Base-by-base conservation (phyloP, 2,329 filamentous ascomycete genomes). In the Blastomyces parvus region DNA sequence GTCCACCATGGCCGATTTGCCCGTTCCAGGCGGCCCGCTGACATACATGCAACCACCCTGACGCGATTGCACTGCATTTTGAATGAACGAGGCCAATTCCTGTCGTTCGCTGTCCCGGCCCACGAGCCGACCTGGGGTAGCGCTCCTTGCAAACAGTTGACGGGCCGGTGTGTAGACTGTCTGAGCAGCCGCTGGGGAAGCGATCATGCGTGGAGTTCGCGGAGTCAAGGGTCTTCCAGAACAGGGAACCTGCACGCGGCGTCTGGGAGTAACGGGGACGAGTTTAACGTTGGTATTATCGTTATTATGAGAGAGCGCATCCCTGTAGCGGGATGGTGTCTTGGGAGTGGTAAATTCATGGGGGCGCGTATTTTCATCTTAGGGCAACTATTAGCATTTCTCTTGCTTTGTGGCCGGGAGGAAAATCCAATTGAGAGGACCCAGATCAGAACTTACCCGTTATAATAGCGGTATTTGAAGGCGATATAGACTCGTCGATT, bases 11-110 rank as follows among this genome's bases (percentile, higher is more conserved):
- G 94, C 94, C 74, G 92, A 97, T 79, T 99, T 99, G 62, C 94
- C 94, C 0, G 94, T 99, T 13, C 94, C 94, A 1, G 94, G 94
- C 3, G 94, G 94, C 0, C 94, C 94, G 69, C 92, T 97, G 68
- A 99, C 88, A 73, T 99, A 99, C 60, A 96, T 83, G 72, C 93
- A 97, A 61, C 92, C 91, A 61, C 87, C 86, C 2, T 83, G 84
- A 13, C 80, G 80, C 22, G 83, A 75, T 9, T 83, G 79, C 5
- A 87, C 78, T 68, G 86, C 85, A 60, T 83, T 82, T 48, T 84
- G 79, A 60, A 97, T 81, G 72, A 96, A 97, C 0, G 72, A 75
- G 14, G 80, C 78, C 42, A 97, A 78, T 67, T 91, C 86, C 17
- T 82, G 78, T 80, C 71, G 83, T 74, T 89, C 84, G 59, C 76